Base-by-base conservation (phyloP, 2,329 filamentous ascomycete species). In the Talaromyces sp. region DNA sequence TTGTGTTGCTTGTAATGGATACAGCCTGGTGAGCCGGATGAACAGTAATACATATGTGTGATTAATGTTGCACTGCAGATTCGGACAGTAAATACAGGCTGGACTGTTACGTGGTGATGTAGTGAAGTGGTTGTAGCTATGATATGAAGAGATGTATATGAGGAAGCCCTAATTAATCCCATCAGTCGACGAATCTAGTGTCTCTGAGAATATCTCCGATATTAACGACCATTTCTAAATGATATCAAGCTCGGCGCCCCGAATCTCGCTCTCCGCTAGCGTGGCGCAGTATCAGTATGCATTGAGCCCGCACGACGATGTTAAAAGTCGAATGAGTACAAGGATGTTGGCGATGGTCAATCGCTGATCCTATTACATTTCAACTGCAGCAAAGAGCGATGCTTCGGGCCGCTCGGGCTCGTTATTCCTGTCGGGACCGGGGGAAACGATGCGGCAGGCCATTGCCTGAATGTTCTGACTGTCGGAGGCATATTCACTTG, bases 401-500 rank as follows among this genome's bases (percentile, higher is more conserved):
- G 59, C 46, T 61, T 28, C 39, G 46, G 37, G 48, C 59, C 28
- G 23, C 59, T 11, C 59, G 56, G 23, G 46, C 59, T n/a, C 56
- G 59, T 31, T 23, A 61, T 11, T n/a, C 35, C n/a, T 55, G 59
- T 55, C 46, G 59, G 39, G 59, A 56, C 6, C 21, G 59, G 35
- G 56, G 46, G 25, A 61, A 61, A 46, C 48, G 59, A 44, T 61
- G 59, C 37, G 48, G 56, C 48, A 61, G 35, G n/a, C 6, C 48
- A 11, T 35, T 61, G 16, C 59, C 59, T 5, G 33, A 46, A 42
- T 61, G 59, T 25, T 61, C 59, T 21, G 59, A 61, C 25, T 61
- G 59, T 40, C 16, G 31, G 50, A 61, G 59, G 59, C 6, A 28
- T 28, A n/a, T n/a, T n/a, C 46, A 52, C 5, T 33, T 31, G 8